Conservation (phyloP, 169 alveolate genomes). For the Perkinsus olseni region DNA sequence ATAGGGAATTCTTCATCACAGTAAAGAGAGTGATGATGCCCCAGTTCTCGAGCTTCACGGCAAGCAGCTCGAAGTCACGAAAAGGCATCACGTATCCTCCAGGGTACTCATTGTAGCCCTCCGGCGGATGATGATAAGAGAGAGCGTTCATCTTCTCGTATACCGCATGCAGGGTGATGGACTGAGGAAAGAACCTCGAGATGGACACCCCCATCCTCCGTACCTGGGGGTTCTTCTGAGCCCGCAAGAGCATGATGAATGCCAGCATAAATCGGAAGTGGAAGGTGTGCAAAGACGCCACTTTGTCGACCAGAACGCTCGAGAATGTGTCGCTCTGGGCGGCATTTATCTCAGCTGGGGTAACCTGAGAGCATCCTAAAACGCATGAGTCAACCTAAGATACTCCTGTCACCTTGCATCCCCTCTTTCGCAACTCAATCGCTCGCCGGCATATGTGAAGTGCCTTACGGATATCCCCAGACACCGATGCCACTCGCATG, state of each 20-base stretch:
- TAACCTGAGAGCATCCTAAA: not conserved
- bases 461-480: constrained; percentile 63
- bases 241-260: not conserved
- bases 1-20: not conserved
- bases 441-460: constrained; percentile 56
- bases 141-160: not conserved
- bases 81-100: not conserved
- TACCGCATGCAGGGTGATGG: not conserved
- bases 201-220: not conserved
- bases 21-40: not conserved
- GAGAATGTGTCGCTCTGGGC: not conserved
- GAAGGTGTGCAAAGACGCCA: not conserved
- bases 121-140: not conserved
- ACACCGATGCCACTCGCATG: constrained; percentile 51
- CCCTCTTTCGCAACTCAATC: constrained; percentile 33
- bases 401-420: constrained; percentile 33
- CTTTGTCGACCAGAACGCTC: not conserved
- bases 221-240: not conserved
- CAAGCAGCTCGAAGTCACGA: not conserved
- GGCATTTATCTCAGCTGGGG: not conserved
- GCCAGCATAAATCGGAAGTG: not conserved
- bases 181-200: not conserved
- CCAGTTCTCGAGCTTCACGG: not conserved
- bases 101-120: not conserved
- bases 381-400: not conserved